Conservation (phyloP, 1,284 basidiomycete species). For the Ustilago esculenta region DNA sequence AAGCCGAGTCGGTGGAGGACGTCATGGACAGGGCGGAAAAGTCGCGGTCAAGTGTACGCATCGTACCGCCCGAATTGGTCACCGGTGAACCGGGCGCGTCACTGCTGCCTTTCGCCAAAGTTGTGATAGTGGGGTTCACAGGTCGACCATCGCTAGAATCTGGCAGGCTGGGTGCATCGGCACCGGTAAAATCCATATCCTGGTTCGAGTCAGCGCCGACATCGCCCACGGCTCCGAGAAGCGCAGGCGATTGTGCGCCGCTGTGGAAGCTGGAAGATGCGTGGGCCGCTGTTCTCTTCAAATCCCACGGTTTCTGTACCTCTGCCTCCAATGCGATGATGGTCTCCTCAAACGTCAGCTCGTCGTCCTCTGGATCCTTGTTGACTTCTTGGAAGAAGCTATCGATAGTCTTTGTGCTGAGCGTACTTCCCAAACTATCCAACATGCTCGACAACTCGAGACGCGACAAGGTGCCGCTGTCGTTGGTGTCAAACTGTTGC, state of each 20-base stretch:
- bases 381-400: conserved; percentile 69
- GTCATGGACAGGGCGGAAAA: conserved; percentile 36
- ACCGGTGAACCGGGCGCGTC: conserved; percentile 2
- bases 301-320: conserved; percentile 50
- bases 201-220: conserved; percentile 30
- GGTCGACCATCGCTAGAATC: background rate
- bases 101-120: no score
- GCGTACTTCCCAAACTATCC: conserved; percentile 92
- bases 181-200: conserved; percentile 46
- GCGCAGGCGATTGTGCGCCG: conserved; percentile 44
- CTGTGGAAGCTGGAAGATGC: conserved; percentile 15
- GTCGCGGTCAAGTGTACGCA: conserved; percentile 29
- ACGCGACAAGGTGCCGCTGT: conserved; percentile 79
- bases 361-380: conserved; percentile 77
- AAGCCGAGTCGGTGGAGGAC: conserved; percentile 30
- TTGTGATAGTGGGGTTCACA: conserved; percentile 9
- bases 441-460: conserved; percentile 95
- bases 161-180: conserved; percentile 30
- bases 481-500: conserved; percentile 89
- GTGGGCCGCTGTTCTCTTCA: conserved; percentile 34
- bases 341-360: conserved; percentile 79
- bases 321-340: conserved; percentile 53
- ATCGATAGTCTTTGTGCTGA: conserved; percentile 82
- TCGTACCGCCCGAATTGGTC: conserved; percentile 23
- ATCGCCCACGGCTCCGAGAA: conserved; percentile 26